Percentiles rank a stretch among this genome's conserved stretches.
These are phyloP conservation scores for Plenodomus tracheiphilus DNA, from an alignment of 2,329 filamentous ascomycete genomes.

Conservation along the genomic window DNA sequence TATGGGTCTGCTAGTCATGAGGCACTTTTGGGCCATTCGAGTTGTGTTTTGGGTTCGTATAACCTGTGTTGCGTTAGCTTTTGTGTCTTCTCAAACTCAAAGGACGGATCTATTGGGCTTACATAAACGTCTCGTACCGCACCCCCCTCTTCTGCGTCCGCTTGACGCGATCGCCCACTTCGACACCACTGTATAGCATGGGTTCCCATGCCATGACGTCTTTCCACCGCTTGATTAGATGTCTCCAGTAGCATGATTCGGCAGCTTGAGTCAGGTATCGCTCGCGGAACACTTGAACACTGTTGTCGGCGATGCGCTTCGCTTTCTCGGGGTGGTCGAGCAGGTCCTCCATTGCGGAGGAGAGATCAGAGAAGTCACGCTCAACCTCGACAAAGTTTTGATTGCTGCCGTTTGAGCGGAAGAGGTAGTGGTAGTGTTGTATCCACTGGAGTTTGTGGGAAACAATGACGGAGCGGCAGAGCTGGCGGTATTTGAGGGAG, in stretches of 20 bases:
- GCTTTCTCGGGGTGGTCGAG: constrained; percentile 37
- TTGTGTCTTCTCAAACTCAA: neutral
- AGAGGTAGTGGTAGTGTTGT: constrained; percentile 40
- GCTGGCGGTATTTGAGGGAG: constrained; percentile 57
- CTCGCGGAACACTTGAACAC: constrained; percentile 33
- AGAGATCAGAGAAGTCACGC: constrained; percentile 40
- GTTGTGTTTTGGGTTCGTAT: constrained; percentile 16
- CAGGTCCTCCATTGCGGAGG: constrained; percentile 32
- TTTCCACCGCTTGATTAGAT: constrained; percentile 26
- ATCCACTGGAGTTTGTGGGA: constrained; percentile 43
- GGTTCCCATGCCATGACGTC: constrained; percentile 34
- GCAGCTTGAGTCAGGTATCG: constrained; percentile 38
- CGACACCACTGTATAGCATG: constrained; percentile 25
- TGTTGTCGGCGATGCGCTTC: constrained; percentile 40
- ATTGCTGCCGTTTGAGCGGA: constrained; percentile 29
- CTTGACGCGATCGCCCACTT: constrained; percentile 20
- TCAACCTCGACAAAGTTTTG: constrained; percentile 43
- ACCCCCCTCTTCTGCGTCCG: constrained; percentile 32
- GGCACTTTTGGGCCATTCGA: constrained; percentile 13
- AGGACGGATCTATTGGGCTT: constrained; percentile 3
- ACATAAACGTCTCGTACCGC: constrained; percentile 39
- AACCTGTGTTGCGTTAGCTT: constrained; percentile 5
- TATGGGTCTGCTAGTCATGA: constrained; percentile 1
- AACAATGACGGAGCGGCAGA: constrained; percentile 48
- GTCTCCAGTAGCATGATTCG: constrained; percentile 39